phyloP scores from a whole-genome alignment of 2,329 filamentous ascomycete species.

The Diaporthe batatas region DNA sequence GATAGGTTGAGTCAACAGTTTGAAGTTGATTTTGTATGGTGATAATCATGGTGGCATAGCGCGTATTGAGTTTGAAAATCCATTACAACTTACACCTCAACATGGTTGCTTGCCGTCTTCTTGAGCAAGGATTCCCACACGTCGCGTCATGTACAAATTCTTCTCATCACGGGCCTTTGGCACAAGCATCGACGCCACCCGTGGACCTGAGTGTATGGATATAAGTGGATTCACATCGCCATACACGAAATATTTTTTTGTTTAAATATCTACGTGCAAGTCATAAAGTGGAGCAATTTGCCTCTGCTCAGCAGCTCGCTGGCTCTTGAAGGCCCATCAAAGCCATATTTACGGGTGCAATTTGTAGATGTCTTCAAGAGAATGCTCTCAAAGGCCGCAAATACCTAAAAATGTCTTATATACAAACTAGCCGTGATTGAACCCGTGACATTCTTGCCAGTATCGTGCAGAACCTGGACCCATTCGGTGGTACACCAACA shows the following conservation, averaged over 20 bases:
- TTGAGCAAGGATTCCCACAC: neutral
- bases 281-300: no score
- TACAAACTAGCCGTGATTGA: no score
- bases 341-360: no score
- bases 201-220: no score
- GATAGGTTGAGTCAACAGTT: neutral
- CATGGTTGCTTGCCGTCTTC: neutral
- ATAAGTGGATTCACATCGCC: no score
- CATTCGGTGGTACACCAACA: neutral
- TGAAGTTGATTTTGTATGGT: neutral
- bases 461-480: neutral
- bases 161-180: neutral
- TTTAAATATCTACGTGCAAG: no score
- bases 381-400: no score
- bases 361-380: no score
- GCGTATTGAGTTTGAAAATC: neutral
- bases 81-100: neutral
- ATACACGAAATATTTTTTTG: no score
- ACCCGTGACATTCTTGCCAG: neutral
- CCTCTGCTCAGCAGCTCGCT: no score
- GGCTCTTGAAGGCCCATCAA: no score
- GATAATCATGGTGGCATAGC: neutral
- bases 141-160: neutral
- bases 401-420: no score
- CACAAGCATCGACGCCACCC: neutral